Evolutionary conservation across 805 yeast species (phyloP), one percentile per base, ranked within the genome.

Genomic region (Ogataea haglerorum): DNA sequence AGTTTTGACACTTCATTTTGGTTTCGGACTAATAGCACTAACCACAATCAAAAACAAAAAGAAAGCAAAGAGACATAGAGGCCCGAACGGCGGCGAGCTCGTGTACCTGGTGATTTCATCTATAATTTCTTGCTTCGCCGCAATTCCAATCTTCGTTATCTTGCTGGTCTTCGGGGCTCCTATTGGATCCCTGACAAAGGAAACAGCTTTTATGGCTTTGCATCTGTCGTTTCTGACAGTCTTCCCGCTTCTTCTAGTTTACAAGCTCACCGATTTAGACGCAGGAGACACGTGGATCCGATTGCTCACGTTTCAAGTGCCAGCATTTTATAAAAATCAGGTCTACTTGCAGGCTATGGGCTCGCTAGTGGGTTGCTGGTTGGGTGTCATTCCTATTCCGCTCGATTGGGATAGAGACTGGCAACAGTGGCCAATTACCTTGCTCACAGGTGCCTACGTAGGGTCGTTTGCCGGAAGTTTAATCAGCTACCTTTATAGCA

Each of bases 331-430:
- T 38, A 48, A 45, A 10, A 58, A 60, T 28, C 63, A 58, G 33
- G 52, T 67, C n/a, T 71, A 67, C 40, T 54, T 63, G 24, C 66
- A 67, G 3, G 54, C 71, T 5, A 38, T 71, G 9, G 76, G 76
- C 4, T 62, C 70, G 1, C 48, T 70, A 28, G 28, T 83, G 9
- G 96, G 96, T 1, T 79, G 90, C 6, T 91, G 98, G 98, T 50
- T 88, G 1, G 97, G 98, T 12, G 96, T 91, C 3, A 62, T 86
- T 26, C 98, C 95, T 1, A 89, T 93, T 43, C 97, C 98, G 0
- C 70, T 93, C 44, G 99, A 91, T 62, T 91, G 99, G 99, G 99
- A 91, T 60, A 73, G 98, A 53, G 86, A 84, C 18, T 91, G 99
- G 99, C 99, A 91, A 63, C 74, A 71, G 38, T 91, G 96, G 95